phyloP scores from a whole-genome alignment of 176 grass and related monocot genomes.

The Phoenix dactylifera region DNA sequence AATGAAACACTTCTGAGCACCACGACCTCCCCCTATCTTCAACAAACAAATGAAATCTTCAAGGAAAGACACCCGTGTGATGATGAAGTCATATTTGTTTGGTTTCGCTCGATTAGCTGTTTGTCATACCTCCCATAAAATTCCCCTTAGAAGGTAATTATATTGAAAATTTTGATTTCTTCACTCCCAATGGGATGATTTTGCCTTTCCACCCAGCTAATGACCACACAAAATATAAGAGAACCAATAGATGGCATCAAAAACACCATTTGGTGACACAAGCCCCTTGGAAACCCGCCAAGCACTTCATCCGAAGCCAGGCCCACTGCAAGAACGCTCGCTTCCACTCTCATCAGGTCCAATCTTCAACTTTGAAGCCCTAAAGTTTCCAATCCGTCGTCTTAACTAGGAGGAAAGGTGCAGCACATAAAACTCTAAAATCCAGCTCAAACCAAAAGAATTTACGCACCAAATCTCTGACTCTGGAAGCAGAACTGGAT shows the following conservation, averaged over 20 bases:
- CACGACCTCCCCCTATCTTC: background rate
- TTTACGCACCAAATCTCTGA: background rate
- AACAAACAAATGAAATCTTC: constrained; percentile 1
- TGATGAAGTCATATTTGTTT: background rate
- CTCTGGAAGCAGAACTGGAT: too few relatives aligned
- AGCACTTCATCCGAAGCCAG: constrained; percentile 45
- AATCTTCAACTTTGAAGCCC: background rate
- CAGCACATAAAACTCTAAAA: background rate
- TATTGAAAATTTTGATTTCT: background rate
- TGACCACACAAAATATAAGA: constrained; percentile 6
- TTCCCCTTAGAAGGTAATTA: too few relatives aligned
- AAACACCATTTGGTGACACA: constrained; percentile 1
- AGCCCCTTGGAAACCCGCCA: background rate
- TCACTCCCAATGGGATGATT: constrained; percentile 7
- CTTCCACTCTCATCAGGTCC: constrained; percentile 23
- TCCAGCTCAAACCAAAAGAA: background rate
- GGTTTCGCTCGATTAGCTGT: background rate
- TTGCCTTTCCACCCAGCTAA: constrained; percentile 2
- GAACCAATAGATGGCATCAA: constrained; percentile 7
- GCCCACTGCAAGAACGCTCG: constrained; percentile 24
- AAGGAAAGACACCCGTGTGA: background rate
- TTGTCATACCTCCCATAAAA: too few relatives aligned
- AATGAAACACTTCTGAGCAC: background rate
- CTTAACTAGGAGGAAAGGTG: background rate
- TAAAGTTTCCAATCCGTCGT: background rate